A percentile compares a stretch with the other conserved stretches of the same genome.
These are phyloP conservation scores for Xylariaceae sp. DNA, from an alignment of 2,329 filamentous ascomycete genomes.

Conservation along the genomic window DNA sequence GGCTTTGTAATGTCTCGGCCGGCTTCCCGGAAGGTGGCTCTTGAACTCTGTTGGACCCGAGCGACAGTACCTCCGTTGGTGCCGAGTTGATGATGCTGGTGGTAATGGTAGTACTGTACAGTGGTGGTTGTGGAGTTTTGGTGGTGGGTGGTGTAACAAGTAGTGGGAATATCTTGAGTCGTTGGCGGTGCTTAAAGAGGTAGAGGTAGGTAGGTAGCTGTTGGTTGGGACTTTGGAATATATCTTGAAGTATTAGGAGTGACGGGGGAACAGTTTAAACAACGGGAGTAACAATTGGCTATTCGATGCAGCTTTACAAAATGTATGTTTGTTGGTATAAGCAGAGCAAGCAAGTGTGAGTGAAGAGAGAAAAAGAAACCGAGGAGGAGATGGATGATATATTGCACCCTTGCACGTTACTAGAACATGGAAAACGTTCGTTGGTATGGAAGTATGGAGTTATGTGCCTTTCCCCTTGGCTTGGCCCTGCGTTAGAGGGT, in stretches of 20 bases:
- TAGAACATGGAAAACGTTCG: slow-evolving; percentile 5
- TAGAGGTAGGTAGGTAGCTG: slow-evolving; percentile 4
- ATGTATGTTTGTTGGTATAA: not conserved
- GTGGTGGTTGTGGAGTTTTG: slow-evolving; percentile 3
- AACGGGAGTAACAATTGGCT: slow-evolving; percentile 14
- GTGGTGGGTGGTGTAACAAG: slow-evolving; percentile 23
- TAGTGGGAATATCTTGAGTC: slow-evolving; percentile 13
- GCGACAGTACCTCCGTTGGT: slow-evolving; percentile 16
- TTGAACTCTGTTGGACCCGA: slow-evolving; percentile 16
- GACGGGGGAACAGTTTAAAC: slow-evolving; percentile 9
- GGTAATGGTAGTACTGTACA: slow-evolving; percentile 13
- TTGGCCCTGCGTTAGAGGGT: slow-evolving; percentile 18
- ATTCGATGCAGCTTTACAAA: slow-evolving; percentile 9
- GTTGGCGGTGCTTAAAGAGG: slow-evolving; percentile 4
- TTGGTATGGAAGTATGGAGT: too few relatives aligned
- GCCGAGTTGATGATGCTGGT: slow-evolving; percentile 15
- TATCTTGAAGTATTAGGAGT: slow-evolving; percentile 17
- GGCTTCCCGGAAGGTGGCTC: slow-evolving; percentile 14
- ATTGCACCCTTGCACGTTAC: slow-evolving; percentile 17
- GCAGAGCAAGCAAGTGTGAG: not conserved
- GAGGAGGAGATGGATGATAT: slow-evolving; percentile 28
- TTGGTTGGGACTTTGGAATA: slow-evolving; percentile 15
- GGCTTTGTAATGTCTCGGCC: slow-evolving; percentile 23
- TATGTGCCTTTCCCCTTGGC: slow-evolving; percentile 14
- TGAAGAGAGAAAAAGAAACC: slow-evolving; percentile 11